Base-by-base conservation (phyloP, 2,329 filamentous ascomycete species). In the Nannizziopsis arthrosporioides region DNA sequence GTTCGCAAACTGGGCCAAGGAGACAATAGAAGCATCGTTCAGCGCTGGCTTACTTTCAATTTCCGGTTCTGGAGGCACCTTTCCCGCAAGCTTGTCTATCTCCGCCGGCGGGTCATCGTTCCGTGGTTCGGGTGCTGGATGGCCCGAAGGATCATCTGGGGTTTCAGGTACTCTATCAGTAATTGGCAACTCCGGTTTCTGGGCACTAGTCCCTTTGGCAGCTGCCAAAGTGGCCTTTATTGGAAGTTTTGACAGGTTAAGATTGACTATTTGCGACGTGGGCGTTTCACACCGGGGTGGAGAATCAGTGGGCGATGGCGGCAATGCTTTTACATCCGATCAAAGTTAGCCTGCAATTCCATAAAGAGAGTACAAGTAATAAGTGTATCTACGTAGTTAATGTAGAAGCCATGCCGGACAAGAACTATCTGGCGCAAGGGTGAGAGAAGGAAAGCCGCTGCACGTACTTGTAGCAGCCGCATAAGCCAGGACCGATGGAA, bases 1-100 rank as follows among this genome's bases (percentile, higher is more conserved):
- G 46, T 57, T 55, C 42, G 68, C 68, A 58, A 72, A 67, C 44
- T 71, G 66, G 53, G 69, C 64, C 54, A 72, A 69, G 34, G 64
- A 64, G 22, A 69, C 57, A 46, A 54, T 57, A 52, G 55, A 55
- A 41, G 36, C 19, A 47, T 59, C 56, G 48, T 50, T 17, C 47
- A 57, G 50, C 22, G 44, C 31, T 40, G 35, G 12, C 10, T 45
- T 14, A 9, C 22, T 17, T 47, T 53, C 22, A 50, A 55, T 46
- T 14, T 52, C 52, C 55, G 56, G 49, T 41, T 56, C 53, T 32
- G n/a, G n/a, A n/a, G 17, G 18, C 17, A 37, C 15, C 2, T 30
- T 12, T n/a, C 6, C 38, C 11, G 12, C 17, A 30, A 41, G 38
- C 39, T 19, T 42, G n/a, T 48, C 39, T 51, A 54, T 45, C 47